These are phyloP conservation scores for Carex kokanica DNA, from an alignment of 176 grass and related monocot genomes.

Conservation along the genomic window DNA sequence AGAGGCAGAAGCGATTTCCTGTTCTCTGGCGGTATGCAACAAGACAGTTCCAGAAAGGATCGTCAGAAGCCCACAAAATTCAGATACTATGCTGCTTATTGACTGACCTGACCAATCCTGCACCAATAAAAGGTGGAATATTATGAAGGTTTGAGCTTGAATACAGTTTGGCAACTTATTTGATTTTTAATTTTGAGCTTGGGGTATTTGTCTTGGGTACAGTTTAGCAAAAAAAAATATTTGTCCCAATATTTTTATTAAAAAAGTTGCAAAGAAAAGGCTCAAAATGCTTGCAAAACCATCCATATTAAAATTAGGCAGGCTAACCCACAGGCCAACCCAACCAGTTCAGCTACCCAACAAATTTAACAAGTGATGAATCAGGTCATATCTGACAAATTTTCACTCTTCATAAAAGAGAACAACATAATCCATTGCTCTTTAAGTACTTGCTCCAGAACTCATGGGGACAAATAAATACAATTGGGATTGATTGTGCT, in stretches of 20 bases:
- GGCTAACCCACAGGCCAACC: background rate
- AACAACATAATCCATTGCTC: no score
- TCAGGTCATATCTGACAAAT: no score
- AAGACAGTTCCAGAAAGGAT: conserved; percentile 90
- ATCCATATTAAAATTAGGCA: background rate
- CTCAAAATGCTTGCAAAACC: background rate
- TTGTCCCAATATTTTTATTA: background rate
- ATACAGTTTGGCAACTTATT: background rate
- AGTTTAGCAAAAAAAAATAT: background rate
- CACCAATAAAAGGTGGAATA: background rate
- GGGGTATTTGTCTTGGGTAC: background rate
- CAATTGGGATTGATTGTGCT: background rate
- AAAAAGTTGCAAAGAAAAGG: background rate
- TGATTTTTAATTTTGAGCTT: background rate
- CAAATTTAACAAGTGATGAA: background rate
- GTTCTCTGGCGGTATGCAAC: conserved; percentile 69
- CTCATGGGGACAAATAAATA: background rate
- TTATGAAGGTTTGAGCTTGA: background rate
- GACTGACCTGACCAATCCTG: conserved; percentile 86
- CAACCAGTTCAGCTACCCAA: background rate
- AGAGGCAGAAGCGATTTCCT: conserved; percentile 48
- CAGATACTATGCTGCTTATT: conserved; percentile 73
- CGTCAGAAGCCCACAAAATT: conserved; percentile 83
- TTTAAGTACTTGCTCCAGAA: no score
- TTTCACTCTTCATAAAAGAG: no score